These are phyloP conservation scores for Vitis cinerea DNA, from an alignment of 164 flowering plant species.

Conservation along the genomic window DNA sequence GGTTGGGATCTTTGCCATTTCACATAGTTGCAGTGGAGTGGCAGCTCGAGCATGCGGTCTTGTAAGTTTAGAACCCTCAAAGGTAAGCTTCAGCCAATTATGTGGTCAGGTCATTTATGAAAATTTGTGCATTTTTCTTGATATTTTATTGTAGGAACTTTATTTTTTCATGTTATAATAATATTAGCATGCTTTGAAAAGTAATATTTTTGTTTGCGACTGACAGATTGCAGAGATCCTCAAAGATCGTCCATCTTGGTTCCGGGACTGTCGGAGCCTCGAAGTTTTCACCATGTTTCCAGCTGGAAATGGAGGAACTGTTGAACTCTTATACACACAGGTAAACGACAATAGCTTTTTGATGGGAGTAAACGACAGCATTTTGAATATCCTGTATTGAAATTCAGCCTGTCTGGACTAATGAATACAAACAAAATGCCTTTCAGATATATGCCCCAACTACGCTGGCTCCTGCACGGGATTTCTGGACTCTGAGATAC, in stretches of 20 bases:
- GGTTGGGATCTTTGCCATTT: conserved; percentile 80
- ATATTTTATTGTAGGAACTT: too few relatives aligned
- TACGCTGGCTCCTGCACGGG: conserved; percentile 89
- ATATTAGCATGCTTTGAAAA: neutral
- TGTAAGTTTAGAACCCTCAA: conserved; percentile 72
- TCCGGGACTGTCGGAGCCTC: conserved; percentile 92
- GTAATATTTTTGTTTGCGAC: neutral
- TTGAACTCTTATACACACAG: conserved; percentile 89
- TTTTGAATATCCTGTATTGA: too few relatives aligned
- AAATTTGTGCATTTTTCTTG: too few relatives aligned
- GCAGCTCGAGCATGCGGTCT: conserved; percentile 91
- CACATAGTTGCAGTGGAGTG: conserved; percentile 80
- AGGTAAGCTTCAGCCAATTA: conserved; percentile 35
- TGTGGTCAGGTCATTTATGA: too few relatives aligned
- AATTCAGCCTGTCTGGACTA: neutral
- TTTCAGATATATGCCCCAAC: conserved; percentile 90
- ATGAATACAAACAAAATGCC: neutral
- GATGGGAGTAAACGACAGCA: too few relatives aligned
- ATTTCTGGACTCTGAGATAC: conserved; percentile 94
- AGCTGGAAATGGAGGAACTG: conserved; percentile 88
- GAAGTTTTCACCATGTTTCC: conserved; percentile 84
- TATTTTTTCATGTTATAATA: too few relatives aligned
- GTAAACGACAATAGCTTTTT: conserved; percentile 25
- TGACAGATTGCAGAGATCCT: conserved; percentile 90
- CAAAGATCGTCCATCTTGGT: conserved; percentile 97